Evolutionary conservation across 2,329 filamentous ascomycete species (phyloP).

Genomic region (Fusarium phyllophilum): DNA sequence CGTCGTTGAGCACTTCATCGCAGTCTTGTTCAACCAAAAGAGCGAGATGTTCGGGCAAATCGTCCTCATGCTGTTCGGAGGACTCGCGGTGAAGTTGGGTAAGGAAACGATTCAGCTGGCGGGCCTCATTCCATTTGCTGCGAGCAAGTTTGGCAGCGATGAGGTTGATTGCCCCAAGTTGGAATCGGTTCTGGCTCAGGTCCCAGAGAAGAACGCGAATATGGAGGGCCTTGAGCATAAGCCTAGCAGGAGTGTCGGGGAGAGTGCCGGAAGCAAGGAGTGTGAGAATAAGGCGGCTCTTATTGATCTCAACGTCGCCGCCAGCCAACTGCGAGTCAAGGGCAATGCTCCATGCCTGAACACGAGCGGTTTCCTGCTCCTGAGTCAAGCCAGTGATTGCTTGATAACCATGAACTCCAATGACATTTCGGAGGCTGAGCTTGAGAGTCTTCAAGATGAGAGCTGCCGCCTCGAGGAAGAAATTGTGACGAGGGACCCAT

Average conservation of each 20-base stretch:
- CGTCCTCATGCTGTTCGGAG: slow-evolving; percentile 62
- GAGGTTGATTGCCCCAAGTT: slow-evolving; percentile 72
- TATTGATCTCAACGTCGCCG: slow-evolving; percentile 89
- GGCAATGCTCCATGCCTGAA: slow-evolving; percentile 94
- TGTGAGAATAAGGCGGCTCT: slow-evolving; percentile 84
- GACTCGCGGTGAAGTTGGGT: slow-evolving; percentile 54
- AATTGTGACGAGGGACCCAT: slow-evolving; percentile 88
- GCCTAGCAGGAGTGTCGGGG: slow-evolving; percentile 80
- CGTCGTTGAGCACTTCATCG: slow-evolving; percentile 81
- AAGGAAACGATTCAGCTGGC: slow-evolving; percentile 66
- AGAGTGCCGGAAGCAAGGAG: slow-evolving; percentile 89
- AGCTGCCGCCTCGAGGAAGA: slow-evolving; percentile 85
- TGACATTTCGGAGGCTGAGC: slow-evolving; percentile 79
- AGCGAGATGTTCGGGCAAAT: slow-evolving; percentile 79
- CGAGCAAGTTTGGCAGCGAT: slow-evolving; percentile 79
- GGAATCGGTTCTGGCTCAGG: slow-evolving; percentile 71
- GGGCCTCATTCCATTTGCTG: slow-evolving; percentile 83
- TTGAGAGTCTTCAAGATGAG: slow-evolving; percentile 83
- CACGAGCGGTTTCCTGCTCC: slow-evolving; percentile 84
- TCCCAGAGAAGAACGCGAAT: slow-evolving; percentile 91
- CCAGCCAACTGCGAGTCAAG: slow-evolving; percentile 92
- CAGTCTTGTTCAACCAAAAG: slow-evolving; percentile 81
- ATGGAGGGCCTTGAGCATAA: slow-evolving; percentile 94
- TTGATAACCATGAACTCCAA: slow-evolving; percentile 82
- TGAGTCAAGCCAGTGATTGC: slow-evolving; percentile 81